These are phyloP conservation scores for Astrephomene gubernaculifera DNA, from an alignment of 139 green algal species.

Conservation along the genomic window DNA sequence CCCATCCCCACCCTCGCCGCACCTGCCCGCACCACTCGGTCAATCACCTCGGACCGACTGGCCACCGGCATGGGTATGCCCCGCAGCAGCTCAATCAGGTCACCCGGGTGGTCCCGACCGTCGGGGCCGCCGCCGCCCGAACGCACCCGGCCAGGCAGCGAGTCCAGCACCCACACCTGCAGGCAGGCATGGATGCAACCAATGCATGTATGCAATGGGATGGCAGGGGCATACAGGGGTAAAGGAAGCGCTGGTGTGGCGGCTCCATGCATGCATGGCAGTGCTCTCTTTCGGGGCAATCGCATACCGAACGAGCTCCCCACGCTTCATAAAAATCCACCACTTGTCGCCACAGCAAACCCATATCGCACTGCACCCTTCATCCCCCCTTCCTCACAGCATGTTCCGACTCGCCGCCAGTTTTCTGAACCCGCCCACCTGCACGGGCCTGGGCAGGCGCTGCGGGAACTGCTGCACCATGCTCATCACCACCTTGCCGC, in stretches of 20 bases:
- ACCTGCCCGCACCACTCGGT: constrained; percentile 35
- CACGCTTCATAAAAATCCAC: no score
- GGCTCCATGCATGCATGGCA: no score
- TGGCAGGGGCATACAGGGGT: no score
- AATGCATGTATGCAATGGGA: no score
- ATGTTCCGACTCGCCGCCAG: background rate
- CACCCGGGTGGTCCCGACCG: constrained; percentile 77
- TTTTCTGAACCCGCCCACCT: constrained; percentile 60
- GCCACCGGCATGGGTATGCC: constrained; percentile 73
- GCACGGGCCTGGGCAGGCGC: constrained; percentile 82
- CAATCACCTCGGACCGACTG: constrained; percentile 68
- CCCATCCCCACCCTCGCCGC: background rate
- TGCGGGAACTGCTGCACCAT: constrained; percentile 91
- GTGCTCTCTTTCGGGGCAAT: no score
- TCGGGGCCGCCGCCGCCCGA: constrained; percentile 44
- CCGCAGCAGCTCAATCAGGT: constrained; percentile 83
- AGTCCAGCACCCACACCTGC: constrained; percentile 92
- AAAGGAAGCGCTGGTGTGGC: no score
- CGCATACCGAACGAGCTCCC: no score
- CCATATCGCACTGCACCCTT: no score
- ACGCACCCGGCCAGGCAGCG: constrained; percentile 86
- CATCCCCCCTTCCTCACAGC: background rate
- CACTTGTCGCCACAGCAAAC: no score
- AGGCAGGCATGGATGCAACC: no score
- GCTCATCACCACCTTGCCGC: constrained; percentile 92